Evolutionary conservation across 202 grass and related monocot genomes (phyloP).

Genomic region (Panicum hallii): DNA sequence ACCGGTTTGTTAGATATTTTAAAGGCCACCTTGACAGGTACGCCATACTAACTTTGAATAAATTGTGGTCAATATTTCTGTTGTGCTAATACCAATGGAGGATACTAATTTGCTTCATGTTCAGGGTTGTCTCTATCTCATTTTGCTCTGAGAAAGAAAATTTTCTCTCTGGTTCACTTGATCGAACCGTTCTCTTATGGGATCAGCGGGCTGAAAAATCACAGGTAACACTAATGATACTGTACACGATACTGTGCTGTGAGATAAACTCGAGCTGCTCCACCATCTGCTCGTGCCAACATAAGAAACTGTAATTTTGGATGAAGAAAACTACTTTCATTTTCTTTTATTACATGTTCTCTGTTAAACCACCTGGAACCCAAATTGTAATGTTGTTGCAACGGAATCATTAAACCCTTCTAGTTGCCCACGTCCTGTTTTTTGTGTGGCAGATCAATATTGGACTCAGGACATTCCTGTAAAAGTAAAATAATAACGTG

Average conservation of each 20-base stretch:
- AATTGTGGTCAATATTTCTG: slow-evolving; percentile 16
- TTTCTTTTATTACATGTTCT: slow-evolving; percentile 16
- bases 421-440: not conserved
- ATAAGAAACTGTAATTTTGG: slow-evolving; percentile 5
- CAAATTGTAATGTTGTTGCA: not conserved
- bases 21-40: slow-evolving; percentile 99
- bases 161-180: slow-evolving; percentile 92
- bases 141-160: slow-evolving; percentile 78
- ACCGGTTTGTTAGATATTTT: slow-evolving; percentile 94
- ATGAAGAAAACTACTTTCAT: slow-evolving; percentile 10
- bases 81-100: slow-evolving; percentile 11
- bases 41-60: slow-evolving; percentile 24
- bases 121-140: slow-evolving; percentile 91
- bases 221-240: slow-evolving; percentile 41
- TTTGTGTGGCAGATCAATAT: slow-evolving; percentile 13
- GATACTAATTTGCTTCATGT: slow-evolving; percentile 40
- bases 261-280: not conserved
- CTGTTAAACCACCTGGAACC: not conserved
- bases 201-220: slow-evolving; percentile 89
- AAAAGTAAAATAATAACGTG: not conserved
- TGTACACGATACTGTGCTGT: slow-evolving; percentile 41
- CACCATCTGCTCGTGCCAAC: not conserved
- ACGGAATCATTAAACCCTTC: not conserved
- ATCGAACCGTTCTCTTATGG: slow-evolving; percentile 91
- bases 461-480: not conserved